phyloP scores from a whole-genome alignment of 2,329 filamentous ascomycete species.

The Pseudogymnoascus sp. region DNA sequence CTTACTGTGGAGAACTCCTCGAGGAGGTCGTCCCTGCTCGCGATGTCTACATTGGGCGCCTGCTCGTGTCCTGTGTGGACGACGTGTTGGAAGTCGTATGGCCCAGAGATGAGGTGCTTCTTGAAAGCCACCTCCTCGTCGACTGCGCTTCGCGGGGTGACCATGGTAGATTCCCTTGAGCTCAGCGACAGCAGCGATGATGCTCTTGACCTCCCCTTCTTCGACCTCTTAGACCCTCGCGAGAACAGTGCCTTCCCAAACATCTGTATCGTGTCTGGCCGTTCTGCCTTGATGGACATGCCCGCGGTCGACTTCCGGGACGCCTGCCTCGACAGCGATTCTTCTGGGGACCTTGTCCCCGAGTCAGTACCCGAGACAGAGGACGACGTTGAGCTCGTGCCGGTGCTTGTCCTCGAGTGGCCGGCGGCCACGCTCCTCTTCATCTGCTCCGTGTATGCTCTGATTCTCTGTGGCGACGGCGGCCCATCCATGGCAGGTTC shows the following conservation, averaged over 20 bases:
- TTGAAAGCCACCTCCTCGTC: slow-evolving; percentile 18
- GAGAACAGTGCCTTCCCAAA: slow-evolving; percentile 53
- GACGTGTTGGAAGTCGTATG: slow-evolving; percentile 60
- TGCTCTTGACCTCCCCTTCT: slow-evolving; percentile 35
- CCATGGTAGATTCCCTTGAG: not conserved
- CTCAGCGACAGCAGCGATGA: slow-evolving; percentile 3
- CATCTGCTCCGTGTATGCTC: slow-evolving; percentile 51
- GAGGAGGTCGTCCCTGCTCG: slow-evolving; percentile 34
- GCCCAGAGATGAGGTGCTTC: slow-evolving; percentile 49
- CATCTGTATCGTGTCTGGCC: slow-evolving; percentile 50
- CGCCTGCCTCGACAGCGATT: slow-evolving; percentile 43
- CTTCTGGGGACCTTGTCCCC: slow-evolving; percentile 19
- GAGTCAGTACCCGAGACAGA: slow-evolving; percentile 36
- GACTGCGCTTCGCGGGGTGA: not conserved
- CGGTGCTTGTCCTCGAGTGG: slow-evolving; percentile 36
- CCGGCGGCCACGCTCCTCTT: slow-evolving; percentile 41
- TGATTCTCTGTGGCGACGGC: slow-evolving; percentile 50
- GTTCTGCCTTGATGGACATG: slow-evolving; percentile 41
- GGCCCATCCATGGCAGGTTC: slow-evolving; percentile 52
- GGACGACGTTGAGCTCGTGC: slow-evolving; percentile 49
- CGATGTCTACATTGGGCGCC: slow-evolving; percentile 30
- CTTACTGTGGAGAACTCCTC: slow-evolving; percentile 37
- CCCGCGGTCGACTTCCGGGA: slow-evolving; percentile 47
- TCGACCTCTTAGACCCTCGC: slow-evolving; percentile 40
- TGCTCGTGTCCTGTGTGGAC: slow-evolving; percentile 47